Evolutionary conservation across 495 filamentous ascomycete genomes (phyloP).

Genomic region (Neurospora terricola): DNA sequence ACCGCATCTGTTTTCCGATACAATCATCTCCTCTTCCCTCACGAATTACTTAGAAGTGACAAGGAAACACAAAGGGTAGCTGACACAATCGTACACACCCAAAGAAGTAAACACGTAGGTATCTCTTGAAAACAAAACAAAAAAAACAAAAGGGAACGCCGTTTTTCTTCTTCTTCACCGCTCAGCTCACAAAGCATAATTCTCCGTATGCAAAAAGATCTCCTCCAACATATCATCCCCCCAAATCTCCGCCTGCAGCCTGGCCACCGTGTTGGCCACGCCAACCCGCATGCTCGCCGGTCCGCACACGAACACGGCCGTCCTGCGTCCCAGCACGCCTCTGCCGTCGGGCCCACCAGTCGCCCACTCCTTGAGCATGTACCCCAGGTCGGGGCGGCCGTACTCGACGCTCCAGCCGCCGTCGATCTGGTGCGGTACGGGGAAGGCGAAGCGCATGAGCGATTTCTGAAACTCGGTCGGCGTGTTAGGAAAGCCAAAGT

Average conservation of each 20-base stretch:
- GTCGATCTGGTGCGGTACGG: slow-evolving; percentile 54
- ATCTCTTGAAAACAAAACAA: background rate
- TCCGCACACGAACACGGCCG: slow-evolving; percentile 90
- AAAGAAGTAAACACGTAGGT: background rate
- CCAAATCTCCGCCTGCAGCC: slow-evolving; percentile 75
- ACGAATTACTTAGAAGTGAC: background rate
- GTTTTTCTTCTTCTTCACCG: background rate
- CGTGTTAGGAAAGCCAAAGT: slow-evolving; percentile 67
- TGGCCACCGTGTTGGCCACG: slow-evolving; percentile 72
- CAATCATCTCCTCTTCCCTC: background rate
- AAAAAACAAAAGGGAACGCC: background rate
- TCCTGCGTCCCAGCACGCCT: slow-evolving; percentile 66
- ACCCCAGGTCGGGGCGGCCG: slow-evolving; percentile 77
- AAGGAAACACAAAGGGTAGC: background rate
- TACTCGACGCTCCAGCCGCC: slow-evolving; percentile 88
- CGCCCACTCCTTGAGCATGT: slow-evolving; percentile 72
- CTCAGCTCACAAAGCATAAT: slow-evolving; percentile 62
- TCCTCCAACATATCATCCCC: slow-evolving; percentile 68
- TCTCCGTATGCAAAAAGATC: slow-evolving; percentile 91
- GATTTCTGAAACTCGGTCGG: slow-evolving; percentile 72
- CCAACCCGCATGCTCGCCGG: slow-evolving; percentile 80
- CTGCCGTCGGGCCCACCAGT: slow-evolving; percentile 44
- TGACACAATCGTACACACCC: background rate
- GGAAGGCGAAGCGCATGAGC: slow-evolving; percentile 78
- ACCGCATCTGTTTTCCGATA: background rate